phyloP scores from a whole-genome alignment of 441 rosid genomes.

The Euphorbia corollata region DNA sequence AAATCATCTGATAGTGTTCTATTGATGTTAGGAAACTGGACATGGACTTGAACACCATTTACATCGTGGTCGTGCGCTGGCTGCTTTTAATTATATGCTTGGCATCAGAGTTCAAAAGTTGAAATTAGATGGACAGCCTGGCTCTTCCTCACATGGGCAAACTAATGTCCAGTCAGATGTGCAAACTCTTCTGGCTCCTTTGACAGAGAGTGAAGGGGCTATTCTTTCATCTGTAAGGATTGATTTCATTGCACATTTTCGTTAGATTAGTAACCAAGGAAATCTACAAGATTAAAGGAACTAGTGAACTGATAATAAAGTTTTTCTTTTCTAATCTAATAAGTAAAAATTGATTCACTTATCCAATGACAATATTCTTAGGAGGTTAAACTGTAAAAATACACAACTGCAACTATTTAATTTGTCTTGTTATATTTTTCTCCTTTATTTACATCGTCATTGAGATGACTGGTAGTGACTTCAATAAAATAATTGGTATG shows the following conservation, averaged over 20 bases:
- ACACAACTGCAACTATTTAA: neutral
- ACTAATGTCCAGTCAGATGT: constrained; percentile 80
- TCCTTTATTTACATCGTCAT: neutral
- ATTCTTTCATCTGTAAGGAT: constrained; percentile 80
- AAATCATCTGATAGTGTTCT: constrained; percentile 3
- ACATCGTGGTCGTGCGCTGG: constrained; percentile 96
- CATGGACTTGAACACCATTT: constrained; percentile 88
- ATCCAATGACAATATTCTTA: neutral
- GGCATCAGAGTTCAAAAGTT: constrained; percentile 63
- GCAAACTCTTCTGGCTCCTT: constrained; percentile 79
- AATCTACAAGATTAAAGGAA: neutral
- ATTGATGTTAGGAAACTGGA: constrained; percentile 64
- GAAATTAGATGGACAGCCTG: constrained; percentile 54
- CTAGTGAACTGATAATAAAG: neutral
- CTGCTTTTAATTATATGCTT: constrained; percentile 86
- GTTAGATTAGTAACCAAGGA: neutral
- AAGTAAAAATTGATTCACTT: neutral
- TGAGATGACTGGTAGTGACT: neutral
- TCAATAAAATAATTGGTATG: neutral
- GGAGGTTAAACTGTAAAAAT: neutral
- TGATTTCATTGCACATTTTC: constrained; percentile 24
- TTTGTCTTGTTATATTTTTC: neutral
- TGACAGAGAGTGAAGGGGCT: constrained; percentile 57
- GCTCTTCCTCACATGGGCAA: constrained; percentile 46
- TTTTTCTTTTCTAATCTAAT: neutral